These are phyloP conservation scores for Pelargonium australe DNA, from an alignment of 441 rosid genomes.

Conservation along the genomic window DNA sequence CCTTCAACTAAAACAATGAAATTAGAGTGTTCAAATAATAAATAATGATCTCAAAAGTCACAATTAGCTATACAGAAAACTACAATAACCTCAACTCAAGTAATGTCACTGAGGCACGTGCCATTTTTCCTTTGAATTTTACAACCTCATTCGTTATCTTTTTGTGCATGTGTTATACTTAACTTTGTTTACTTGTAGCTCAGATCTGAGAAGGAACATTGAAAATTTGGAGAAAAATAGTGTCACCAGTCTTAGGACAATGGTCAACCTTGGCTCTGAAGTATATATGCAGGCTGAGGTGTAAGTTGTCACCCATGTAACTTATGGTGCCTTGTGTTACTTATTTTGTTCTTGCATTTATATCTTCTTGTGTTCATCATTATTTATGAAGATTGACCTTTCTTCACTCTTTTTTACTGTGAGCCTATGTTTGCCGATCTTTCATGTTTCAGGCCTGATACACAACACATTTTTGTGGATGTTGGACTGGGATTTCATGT, in stretches of 20 bases:
- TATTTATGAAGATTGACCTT: not conserved
- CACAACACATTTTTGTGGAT: constrained; percentile 60
- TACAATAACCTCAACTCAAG: not conserved
- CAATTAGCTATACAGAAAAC: not conserved
- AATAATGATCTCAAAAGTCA: not conserved
- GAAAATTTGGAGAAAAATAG: constrained; percentile 68
- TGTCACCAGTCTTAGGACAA: constrained; percentile 69
- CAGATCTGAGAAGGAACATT: constrained; percentile 61
- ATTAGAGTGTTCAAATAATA: not conserved
- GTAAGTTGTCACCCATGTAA: constrained; percentile 36
- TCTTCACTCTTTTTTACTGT: not conserved
- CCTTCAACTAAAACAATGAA: not conserved
- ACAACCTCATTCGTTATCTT: not conserved
- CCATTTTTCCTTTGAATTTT: constrained; percentile 3
- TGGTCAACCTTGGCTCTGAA: constrained; percentile 88
- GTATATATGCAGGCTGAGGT: constrained; percentile 89
- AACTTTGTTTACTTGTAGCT: constrained; percentile 40
- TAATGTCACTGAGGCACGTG: not conserved
- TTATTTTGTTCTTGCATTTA: not conserved
- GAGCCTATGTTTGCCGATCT: not conserved
- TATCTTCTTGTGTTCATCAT: not conserved
- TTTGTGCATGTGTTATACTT: constrained; percentile 27
- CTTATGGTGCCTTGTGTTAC: constrained; percentile 13
- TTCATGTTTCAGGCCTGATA: constrained; percentile 56
- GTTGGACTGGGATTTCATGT: constrained; percentile 26